Percentiles rank a stretch among this genome's conserved stretches.
These are phyloP conservation scores for Jackrogersella minutella DNA, from an alignment of 495 filamentous ascomycete species.

Conservation along the genomic window DNA sequence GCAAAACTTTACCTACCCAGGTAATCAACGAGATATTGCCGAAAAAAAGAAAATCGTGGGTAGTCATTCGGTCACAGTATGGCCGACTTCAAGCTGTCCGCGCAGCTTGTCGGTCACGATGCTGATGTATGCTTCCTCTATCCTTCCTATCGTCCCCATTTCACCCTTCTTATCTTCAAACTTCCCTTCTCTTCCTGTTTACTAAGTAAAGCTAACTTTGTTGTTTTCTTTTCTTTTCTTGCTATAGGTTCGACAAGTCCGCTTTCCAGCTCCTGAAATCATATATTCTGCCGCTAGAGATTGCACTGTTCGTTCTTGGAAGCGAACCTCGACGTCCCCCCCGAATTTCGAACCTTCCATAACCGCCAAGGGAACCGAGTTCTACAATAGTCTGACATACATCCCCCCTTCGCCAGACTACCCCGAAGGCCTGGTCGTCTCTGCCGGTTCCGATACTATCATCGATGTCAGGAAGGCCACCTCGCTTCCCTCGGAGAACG, in stretches of 20 bases:
- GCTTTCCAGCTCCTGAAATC: conserved; percentile 75
- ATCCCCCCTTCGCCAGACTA: conserved; percentile 71
- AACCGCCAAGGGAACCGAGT: conserved; percentile 76
- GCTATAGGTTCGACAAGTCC: conserved; percentile 83
- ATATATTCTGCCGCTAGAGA: conserved; percentile 90
- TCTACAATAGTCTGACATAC: conserved; percentile 85
- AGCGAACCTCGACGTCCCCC: conserved; percentile 62
- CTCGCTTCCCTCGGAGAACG: conserved; percentile 69
- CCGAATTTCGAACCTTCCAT: conserved; percentile 79
- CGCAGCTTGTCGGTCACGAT: conserved; percentile 79
- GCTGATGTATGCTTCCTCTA: conserved; percentile 73
- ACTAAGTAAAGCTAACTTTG: not conserved
- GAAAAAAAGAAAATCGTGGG: not conserved
- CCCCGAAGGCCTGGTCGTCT: conserved; percentile 83
- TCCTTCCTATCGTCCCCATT: not conserved
- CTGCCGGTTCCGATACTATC: conserved; percentile 87
- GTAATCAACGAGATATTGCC: no score
- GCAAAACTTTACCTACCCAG: no score
- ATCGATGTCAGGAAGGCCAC: conserved; percentile 85
- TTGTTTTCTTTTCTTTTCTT: not conserved
- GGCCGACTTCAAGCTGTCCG: conserved; percentile 79
- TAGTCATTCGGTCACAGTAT: conserved; percentile 39
- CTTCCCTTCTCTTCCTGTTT: not conserved
- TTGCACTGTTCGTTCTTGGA: conserved; percentile 89
- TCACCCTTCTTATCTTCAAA: no score